Percentiles rank a stretch among this genome's conserved stretches.
Evolutionary conservation across 1,139 yeast species (phyloP).

Genomic region (Zygoascus hellenicus): DNA sequence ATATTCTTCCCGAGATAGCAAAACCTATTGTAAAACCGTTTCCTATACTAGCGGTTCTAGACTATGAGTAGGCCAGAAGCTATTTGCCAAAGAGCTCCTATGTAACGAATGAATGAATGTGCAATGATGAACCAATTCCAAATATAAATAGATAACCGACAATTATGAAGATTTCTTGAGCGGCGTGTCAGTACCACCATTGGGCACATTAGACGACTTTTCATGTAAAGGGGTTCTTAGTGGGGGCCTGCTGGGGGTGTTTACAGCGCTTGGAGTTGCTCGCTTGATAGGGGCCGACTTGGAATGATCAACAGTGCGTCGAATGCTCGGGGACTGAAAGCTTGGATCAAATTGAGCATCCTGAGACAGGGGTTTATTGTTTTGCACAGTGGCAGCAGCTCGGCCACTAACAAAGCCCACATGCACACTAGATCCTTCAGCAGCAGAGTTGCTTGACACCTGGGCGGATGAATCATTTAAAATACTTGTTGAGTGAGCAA

Average conservation of each 20-base stretch:
- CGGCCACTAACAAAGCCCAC: conserved; percentile 53
- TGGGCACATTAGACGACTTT: conserved; percentile 1
- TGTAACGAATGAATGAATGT: conserved; percentile 3
- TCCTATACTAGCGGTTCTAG: conserved; percentile 17
- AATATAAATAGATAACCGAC: neutral
- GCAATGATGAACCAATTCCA: neutral
- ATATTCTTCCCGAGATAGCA: conserved; percentile 30
- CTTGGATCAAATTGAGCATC: conserved; percentile 42
- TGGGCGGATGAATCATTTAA: neutral
- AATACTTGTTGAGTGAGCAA: no score
- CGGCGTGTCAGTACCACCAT: conserved; percentile 3
- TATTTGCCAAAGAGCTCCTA: neutral
- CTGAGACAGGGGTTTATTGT: conserved; percentile 38
- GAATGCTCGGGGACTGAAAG: conserved; percentile 45
- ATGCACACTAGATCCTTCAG: conserved; percentile 26
- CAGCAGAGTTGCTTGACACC: neutral
- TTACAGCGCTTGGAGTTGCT: conserved; percentile 2
- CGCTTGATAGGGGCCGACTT: conserved; percentile 46
- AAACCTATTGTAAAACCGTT: conserved; percentile 23
- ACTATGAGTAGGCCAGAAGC: conserved; percentile 10
- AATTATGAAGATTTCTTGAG: neutral
- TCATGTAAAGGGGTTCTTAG: conserved; percentile 8
- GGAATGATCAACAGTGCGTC: conserved; percentile 47
- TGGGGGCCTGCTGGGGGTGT: conserved; percentile 1
- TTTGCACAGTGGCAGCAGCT: conserved; percentile 46